Conservation (phyloP, 768 basidiomycete species). For the Podaxis mareebaensis region DNA sequence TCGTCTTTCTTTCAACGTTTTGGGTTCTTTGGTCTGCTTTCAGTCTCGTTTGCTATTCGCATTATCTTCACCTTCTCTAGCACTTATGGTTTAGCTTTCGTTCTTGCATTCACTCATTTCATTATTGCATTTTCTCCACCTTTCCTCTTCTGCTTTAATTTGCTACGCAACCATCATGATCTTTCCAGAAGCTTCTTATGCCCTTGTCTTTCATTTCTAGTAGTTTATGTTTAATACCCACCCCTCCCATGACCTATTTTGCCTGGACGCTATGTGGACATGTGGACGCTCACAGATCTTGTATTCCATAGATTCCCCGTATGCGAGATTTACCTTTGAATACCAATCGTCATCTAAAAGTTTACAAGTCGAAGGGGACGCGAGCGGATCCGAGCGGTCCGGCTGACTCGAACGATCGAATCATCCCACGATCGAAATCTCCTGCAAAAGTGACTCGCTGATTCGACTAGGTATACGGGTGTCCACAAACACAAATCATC, state of each 20-base stretch:
- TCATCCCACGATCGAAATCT: constrained; percentile 18
- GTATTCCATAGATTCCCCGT: neutral
- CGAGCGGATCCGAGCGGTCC: neutral
- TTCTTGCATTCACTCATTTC: neutral
- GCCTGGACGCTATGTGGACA: neutral
- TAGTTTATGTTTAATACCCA: constrained; percentile 3
- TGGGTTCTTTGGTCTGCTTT: neutral
- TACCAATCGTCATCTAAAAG: neutral
- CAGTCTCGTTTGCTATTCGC: neutral
- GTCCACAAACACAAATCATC: neutral
- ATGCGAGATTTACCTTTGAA: neutral
- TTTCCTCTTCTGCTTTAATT: neutral
- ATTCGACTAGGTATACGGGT: neutral
- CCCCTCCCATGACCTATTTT: neutral
- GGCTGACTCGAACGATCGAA: neutral
- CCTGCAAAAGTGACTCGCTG: neutral
- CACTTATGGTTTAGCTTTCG: neutral
- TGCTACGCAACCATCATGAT: constrained; percentile 13
- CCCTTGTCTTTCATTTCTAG: neutral
- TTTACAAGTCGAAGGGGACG: no score
- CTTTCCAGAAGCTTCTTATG: neutral
- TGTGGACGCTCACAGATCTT: neutral
- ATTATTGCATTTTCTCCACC: neutral
- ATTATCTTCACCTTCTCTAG: neutral
- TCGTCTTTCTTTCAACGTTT: neutral